Evolutionary conservation across 2,329 filamentous ascomycete species (phyloP).

Genomic region (Cladorrhinum sp.): DNA sequence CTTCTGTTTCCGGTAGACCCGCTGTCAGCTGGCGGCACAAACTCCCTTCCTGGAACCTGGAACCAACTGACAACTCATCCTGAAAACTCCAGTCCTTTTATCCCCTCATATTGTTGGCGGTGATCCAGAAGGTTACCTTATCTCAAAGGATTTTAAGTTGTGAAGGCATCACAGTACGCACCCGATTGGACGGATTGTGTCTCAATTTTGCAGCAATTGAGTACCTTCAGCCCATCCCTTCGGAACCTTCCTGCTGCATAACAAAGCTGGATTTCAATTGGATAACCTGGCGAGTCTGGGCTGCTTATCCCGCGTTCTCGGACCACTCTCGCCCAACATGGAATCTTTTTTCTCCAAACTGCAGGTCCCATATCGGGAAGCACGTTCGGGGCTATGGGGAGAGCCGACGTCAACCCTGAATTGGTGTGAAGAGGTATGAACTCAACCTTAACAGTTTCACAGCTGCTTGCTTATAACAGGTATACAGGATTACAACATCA

Average conservation of each 20-base stretch:
- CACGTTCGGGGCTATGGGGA: slow-evolving; percentile 38
- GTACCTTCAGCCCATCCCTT: neutral
- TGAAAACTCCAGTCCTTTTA: neutral
- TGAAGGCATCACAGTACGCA: neutral
- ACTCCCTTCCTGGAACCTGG: neutral
- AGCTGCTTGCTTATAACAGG: too few species aligned
- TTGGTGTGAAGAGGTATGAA: slow-evolving; percentile 39
- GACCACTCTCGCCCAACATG: slow-evolving; percentile 11
- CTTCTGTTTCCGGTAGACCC: slow-evolving; percentile 6
- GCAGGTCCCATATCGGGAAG: slow-evolving; percentile 36
- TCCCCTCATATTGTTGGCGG: neutral
- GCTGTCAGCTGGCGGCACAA: slow-evolving; percentile 5
- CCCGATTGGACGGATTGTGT: neutral
- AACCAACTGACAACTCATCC: neutral
- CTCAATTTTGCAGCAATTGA: neutral
- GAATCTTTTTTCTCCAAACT: slow-evolving; percentile 16
- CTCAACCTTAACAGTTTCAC: too few species aligned
- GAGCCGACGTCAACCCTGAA: slow-evolving; percentile 38
- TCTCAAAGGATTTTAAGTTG: neutral
- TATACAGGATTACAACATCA: slow-evolving; percentile 37
- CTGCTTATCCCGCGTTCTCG: neutral
- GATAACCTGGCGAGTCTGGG: neutral
- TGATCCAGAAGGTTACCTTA: neutral
- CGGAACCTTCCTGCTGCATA: neutral
- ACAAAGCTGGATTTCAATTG: neutral